Base-by-base conservation (phyloP, 805 yeast species). In the Yamadazyma sp. region DNA sequence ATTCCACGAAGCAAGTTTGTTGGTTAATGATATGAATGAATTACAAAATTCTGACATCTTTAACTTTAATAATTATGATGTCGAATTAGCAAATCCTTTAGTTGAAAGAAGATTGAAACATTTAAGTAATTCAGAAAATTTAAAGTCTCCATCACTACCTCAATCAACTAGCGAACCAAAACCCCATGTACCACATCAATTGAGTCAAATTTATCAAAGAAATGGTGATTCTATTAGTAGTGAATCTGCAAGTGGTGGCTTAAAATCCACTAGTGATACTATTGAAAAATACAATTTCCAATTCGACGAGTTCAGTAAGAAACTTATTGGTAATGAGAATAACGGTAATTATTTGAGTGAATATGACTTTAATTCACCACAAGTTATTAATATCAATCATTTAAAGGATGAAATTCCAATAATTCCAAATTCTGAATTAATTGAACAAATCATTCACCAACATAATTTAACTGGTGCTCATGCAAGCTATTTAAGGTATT, bases 11-110 rank as follows among this genome's bases (percentile, higher is more conserved):
- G 70, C 69, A 13, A 50, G 52, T 27, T 24, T 52, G 12, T 49
- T 64, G 35, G 62, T 65, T 9, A 55, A 48, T 36, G 69, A 62
- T 36, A 55, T 62, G 38, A 52, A 50, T 38, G 54, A 50, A 25
- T 35, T 56, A 22, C 51, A 53, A 15, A 21, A 44, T 5, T 29
- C 48, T 32, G 42, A 36, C 17, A 17, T 43, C 4, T 31, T 39
- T 13, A 36, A 34, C 22, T 36, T 19, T 15, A 20, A n/a, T 25
- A 23, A 20, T 11, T 22, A 21, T 14, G 19, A 18, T 10, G 8
- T 16, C 6, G 30, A 17, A 18, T 7, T 30, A 4, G 24, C 32
- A 6, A 33, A 28, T 21, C 38, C 38, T 4, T 21, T 30, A 9
- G 20, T 33, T n/a, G 42, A 38, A 15, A 18, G 24, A 9, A 32